Evolutionary conservation across 2,329 filamentous ascomycete genomes (phyloP), one percentile per base, ranked within the genome.

Genomic region (Nemania diffusa): DNA sequence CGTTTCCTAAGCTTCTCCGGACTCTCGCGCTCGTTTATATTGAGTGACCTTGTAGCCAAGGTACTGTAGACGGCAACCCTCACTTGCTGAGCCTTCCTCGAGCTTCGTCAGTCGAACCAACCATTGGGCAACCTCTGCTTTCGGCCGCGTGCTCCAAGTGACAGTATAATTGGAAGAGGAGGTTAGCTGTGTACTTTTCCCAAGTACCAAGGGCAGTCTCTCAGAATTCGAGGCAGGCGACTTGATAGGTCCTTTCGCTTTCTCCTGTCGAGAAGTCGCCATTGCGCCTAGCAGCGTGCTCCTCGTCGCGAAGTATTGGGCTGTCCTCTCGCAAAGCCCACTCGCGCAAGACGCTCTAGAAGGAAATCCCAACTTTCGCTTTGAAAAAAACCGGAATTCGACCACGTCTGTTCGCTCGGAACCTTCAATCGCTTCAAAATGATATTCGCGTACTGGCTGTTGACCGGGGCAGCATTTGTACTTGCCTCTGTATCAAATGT

Each of bases 381-480:
- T 40, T 40, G 58, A 44, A 13, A 15, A 52, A 61, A 22, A 34
- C 20, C 20, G 13, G 50, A 37, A 26, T 58, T 42, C 15, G 24
- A 48, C 29, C 42, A 59, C 40, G 29, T 29, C 42, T 40, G 11
- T 55, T 59, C 20, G 17, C 26, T n/a, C 13, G 27, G 57, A 32
- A 48, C n/a, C 24, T 50, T 22, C 44, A 59, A 26, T 58, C 65
- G 44, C 44, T 60, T 67, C 67, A 67, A 46, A 51, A 78, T 78
- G 76, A 70, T 75, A 55, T 62, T 62, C 32, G 40, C 59, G 50
- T 67, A 56, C 29, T 65, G 60, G 29, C 50, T 76, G 13, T 71
- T 67, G 62, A 72, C 66, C 58, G 65, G 74, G 48, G 69, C 67
- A 60, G 71, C 69, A 63, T 51, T 75, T 32, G 70, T 68, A 27